These are phyloP conservation scores for Globisporangium viniferum DNA, from an alignment of 352 stramenopile genomes.

Conservation along the genomic window DNA sequence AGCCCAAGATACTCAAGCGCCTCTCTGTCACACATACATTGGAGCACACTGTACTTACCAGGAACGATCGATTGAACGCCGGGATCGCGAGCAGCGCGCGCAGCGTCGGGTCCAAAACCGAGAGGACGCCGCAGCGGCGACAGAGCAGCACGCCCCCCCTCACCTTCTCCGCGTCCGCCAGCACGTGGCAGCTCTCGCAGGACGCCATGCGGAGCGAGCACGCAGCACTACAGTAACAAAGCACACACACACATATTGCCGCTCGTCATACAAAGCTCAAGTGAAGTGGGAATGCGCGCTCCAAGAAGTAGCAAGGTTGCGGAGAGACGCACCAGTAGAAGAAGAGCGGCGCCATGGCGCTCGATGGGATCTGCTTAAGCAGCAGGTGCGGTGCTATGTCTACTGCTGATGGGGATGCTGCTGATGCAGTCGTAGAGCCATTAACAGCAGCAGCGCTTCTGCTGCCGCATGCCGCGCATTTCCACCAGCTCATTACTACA, in stretches of 20 bases:
- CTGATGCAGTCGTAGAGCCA: background rate
- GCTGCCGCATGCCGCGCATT: background rate
- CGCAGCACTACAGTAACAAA: conserved; percentile 8
- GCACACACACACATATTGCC: background rate
- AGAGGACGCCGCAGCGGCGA: conserved; percentile 28
- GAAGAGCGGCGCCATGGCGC: conserved; percentile 14
- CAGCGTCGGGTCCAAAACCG: conserved; percentile 22
- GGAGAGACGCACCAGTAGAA: conserved; percentile 20
- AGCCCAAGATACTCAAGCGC: background rate
- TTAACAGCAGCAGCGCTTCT: background rate
- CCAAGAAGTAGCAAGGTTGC: background rate
- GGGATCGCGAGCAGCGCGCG: conserved; percentile 21
- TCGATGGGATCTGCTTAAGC: conserved; percentile 11
- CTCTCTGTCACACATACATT: background rate
- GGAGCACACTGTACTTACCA: conserved; percentile 15
- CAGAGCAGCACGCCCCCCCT: conserved; percentile 27
- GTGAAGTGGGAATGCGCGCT: background rate
- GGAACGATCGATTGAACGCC: conserved; percentile 20
- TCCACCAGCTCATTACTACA: conserved; percentile 3
- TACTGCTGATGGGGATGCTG: background rate
- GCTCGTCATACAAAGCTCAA: background rate
- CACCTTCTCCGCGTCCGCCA: conserved; percentile 14
- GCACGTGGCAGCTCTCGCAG: conserved; percentile 30
- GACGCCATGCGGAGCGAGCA: conserved; percentile 20
- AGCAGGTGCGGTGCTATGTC: background rate